Base-by-base conservation (phyloP, 805 yeast genomes). In the Lachancea meyersii region DNA sequence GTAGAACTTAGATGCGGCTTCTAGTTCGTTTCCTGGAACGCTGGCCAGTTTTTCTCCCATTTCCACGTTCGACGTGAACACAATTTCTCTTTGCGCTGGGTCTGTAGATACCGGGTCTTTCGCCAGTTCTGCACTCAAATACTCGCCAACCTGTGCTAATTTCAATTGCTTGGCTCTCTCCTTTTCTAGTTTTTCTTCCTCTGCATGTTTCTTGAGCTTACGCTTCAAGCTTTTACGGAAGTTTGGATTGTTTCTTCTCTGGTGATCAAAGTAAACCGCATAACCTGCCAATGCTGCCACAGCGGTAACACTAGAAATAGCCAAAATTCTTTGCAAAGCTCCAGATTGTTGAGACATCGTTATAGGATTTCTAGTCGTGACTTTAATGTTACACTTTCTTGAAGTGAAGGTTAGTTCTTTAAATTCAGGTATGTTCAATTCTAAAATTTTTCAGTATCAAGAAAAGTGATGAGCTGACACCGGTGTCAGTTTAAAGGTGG, bases 1-100 rank as follows among this genome's bases (percentile, higher is more conserved):
- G 77, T 93, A 93, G 75, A 88, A 93, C 52, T 82, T 76, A 53
- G 89, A 72, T 30, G 98, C 97, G 35, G 97, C 82, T 47, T 82
- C 86, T 50, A 83, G 67, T 63, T 84, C 86, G 52, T 76, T 74
- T 50, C 80, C 82, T 48, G 83, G 80, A 26, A 69, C 59, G 50
- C 76, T 70, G 49, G 86, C 77, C 53, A 85, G 71, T 63, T 82
- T 84, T 67, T 91, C 97, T 63, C 96, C 97, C 38, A 72, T 60
- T 47, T 87, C 82, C 43, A 91, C 89, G 64, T 86, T 88, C 49
- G 76, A 73, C 72, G 89, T 79, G 72, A 91, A 91, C 60, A 77
- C 80, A 48, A 72, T 67, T 71, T 89, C 95, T 65, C 82, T 83
- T 58, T 79, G 83, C 22, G 72, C 52, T 44, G 81, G 69, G 40